Evolutionary conservation across 352 stramenopile genomes (phyloP), one percentile per base, ranked within the genome.

Genomic region (Globisporangium parvum): DNA sequence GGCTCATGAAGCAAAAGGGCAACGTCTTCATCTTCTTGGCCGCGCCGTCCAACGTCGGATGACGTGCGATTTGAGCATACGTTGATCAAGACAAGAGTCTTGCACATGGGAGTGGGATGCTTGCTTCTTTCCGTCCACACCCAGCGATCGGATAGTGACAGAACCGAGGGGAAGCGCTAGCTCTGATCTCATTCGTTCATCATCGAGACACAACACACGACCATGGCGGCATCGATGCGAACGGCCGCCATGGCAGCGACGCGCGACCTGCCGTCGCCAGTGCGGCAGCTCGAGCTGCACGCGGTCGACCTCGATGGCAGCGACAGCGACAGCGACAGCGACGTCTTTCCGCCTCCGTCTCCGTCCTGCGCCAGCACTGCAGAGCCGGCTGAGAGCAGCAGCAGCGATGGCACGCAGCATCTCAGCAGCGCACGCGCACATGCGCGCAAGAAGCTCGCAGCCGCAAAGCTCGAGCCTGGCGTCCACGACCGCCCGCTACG

Each of bases 1-100:
- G 60, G 1, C 65, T 72, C 20, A 68, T 75, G 52, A 57, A 62
- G 50, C 64, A 67, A 33, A 53, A 53, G 24, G 65, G 50, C 39
- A 75, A 75, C 47, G 65, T 75, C 17, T 65, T 69, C 33, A 75
- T 72, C 53, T 75, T 75, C 45, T 50, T 75, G 0, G 60, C 58
- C 0, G 67, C 67, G 20, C 67, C 67, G 26, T 71, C 65, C 35
- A 57, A 57, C 44, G 52, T 59, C 3, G 60, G 48, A 2, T 62
- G 35, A 52, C 31, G 31, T 31, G 26, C 31, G 31, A 37, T 12
- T 12, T 37, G 31, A 11, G 0, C 8, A 37, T 37, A 37, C 6
- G 10, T 10, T 10, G 6, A 12, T 2, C 5, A 37, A 37, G 31
- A 10, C 31, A 37, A 37, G 31, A 37, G 8, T 37, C 31, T 37